phyloP scores from a whole-genome alignment of 352 stramenopile genomes.

The Pythium apleroticum region DNA sequence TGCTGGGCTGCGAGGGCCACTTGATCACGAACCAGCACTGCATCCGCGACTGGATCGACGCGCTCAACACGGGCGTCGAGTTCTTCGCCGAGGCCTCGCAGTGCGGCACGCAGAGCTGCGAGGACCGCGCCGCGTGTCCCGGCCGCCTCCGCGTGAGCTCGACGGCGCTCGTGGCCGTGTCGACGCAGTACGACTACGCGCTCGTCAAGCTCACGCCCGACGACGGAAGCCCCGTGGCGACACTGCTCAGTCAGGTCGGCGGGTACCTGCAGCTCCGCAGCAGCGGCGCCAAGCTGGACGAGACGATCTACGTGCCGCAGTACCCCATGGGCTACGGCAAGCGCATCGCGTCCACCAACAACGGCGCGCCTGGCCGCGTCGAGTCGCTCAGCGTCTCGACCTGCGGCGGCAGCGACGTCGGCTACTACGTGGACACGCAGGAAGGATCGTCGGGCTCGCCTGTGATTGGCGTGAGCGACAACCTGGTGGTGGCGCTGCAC shows the following conservation, averaged over 20 bases:
- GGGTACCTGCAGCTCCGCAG: conserved; percentile 41
- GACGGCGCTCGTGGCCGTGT: conserved; percentile 41
- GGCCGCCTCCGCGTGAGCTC: conserved; percentile 37
- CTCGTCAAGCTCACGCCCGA: conserved; percentile 36
- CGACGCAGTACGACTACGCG: conserved; percentile 42
- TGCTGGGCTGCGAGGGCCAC: conserved; percentile 75
- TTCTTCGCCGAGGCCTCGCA: conserved; percentile 59
- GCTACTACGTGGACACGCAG: conserved; percentile 78
- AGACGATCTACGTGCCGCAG: conserved; percentile 47
- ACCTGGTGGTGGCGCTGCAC: conserved; percentile 71
- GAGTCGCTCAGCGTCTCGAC: conserved; percentile 36
- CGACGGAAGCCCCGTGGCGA: conserved; percentile 26
- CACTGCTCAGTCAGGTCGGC: conserved; percentile 33
- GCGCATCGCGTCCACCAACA: conserved; percentile 34
- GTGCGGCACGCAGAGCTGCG: conserved; percentile 34
- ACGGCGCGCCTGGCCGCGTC: conserved; percentile 29
- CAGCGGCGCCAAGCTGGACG: conserved; percentile 32
- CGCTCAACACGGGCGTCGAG: conserved; percentile 65
- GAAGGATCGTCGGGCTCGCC: conserved; percentile 70
- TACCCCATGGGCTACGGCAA: conserved; percentile 41
- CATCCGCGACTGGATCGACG: conserved; percentile 58
- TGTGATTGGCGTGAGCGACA: conserved; percentile 51
- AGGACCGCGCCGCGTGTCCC: conserved; percentile 44
- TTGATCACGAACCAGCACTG: conserved; percentile 83
- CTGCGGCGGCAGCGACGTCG: conserved; percentile 52